These are phyloP conservation scores for Hygrocybe coccinea DNA, from an alignment of 768 basidiomycete species.

Conservation along the genomic window DNA sequence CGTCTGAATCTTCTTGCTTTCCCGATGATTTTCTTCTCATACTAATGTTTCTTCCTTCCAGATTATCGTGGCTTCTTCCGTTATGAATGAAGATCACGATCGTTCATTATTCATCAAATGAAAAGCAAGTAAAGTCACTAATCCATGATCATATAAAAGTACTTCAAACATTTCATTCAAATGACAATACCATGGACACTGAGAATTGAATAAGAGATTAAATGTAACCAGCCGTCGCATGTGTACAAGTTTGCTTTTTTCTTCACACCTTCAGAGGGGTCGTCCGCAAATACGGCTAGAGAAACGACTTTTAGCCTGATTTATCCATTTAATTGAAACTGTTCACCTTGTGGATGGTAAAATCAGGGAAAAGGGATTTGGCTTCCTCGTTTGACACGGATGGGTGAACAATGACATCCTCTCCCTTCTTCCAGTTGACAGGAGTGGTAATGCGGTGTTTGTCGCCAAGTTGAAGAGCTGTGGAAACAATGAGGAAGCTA, in stretches of 20 bases:
- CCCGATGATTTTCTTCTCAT: no score
- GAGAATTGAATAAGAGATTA: no score
- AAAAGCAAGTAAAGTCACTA: neutral
- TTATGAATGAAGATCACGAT: no score
- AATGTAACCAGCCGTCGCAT: no score
- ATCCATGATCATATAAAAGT: no score
- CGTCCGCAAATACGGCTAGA: constrained; percentile 83
- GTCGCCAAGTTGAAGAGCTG: constrained; percentile 86
- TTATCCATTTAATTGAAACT: constrained; percentile 4
- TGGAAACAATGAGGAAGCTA: constrained; percentile 20
- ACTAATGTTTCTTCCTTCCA: no score
- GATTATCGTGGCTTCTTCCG: no score
- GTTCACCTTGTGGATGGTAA: constrained; percentile 70
- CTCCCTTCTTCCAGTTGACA: constrained; percentile 92
- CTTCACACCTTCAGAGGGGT: constrained; percentile 49
- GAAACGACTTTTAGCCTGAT: neutral
- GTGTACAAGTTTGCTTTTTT: no score
- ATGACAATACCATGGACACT: no score
- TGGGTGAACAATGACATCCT: constrained; percentile 91
- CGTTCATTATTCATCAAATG: no score
- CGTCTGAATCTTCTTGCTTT: no score
- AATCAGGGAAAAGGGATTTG: constrained; percentile 82
- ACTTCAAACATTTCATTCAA: no score
- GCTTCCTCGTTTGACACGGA: constrained; percentile 82
- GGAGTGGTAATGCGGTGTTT: constrained; percentile 82